Conservation (phyloP, 1,284 basidiomycete species). For the Sutorius eximius region DNA sequence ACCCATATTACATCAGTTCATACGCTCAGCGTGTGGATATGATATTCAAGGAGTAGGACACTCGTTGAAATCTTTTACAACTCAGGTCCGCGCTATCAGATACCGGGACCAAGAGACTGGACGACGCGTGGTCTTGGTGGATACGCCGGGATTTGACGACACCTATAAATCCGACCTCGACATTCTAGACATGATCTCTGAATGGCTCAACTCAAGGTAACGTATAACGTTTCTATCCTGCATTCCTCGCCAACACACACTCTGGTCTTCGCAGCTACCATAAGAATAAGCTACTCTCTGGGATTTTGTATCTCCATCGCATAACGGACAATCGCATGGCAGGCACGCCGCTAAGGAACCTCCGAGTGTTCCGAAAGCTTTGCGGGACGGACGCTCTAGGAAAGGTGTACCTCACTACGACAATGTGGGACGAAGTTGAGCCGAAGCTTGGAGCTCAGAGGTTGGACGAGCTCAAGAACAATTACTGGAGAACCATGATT, state of each 20-base stretch:
- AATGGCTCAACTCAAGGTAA: slow-evolving; percentile 27
- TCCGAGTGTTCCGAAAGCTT: slow-evolving; percentile 18
- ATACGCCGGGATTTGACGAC: slow-evolving; percentile 23
- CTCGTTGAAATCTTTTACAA: slow-evolving; percentile 18
- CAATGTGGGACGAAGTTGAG: slow-evolving; percentile 23
- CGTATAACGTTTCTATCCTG: neutral
- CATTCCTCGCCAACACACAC: neutral
- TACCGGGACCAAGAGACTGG: slow-evolving; percentile 4
- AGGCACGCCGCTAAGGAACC: slow-evolving; percentile 42
- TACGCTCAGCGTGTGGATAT: slow-evolving; percentile 21
- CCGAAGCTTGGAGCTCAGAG: neutral
- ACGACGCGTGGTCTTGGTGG: slow-evolving; percentile 17
- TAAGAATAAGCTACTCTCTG: slow-evolving; percentile 36
- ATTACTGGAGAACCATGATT: slow-evolving; percentile 16
- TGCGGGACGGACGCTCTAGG: neutral
- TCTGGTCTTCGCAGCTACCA: slow-evolving; percentile 33
- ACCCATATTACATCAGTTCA: slow-evolving; percentile 23
- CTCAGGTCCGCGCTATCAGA: slow-evolving; percentile 7
- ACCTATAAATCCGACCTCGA: slow-evolving; percentile 23
- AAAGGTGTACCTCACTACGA: slow-evolving; percentile 15
- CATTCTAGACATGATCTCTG: slow-evolving; percentile 24
- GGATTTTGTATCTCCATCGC: slow-evolving; percentile 50
- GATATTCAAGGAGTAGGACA: slow-evolving; percentile 8
- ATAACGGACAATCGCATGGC: slow-evolving; percentile 48
- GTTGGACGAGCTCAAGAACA: slow-evolving; percentile 2